These are phyloP conservation scores for Thelephora aurantiotincta DNA, from an alignment of 768 basidiomycete species.

Conservation along the genomic window DNA sequence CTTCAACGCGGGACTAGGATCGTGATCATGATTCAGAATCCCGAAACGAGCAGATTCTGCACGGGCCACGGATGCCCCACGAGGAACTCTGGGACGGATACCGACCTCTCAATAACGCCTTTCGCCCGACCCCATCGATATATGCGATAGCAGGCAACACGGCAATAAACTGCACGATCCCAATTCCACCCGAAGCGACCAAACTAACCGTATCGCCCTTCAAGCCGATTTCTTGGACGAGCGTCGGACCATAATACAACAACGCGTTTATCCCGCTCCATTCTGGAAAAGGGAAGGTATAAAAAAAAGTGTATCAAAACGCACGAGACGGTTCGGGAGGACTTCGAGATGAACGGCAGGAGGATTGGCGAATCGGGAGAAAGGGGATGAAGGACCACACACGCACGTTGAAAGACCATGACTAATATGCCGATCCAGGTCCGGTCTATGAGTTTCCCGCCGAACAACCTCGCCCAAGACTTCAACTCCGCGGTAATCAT, in stretches of 20 bases:
- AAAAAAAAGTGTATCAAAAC: too few species aligned
- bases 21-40: not conserved
- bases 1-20: not conserved
- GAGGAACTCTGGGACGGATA: too few species aligned
- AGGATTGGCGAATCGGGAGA: not conserved
- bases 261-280: slow-evolving; percentile 83
- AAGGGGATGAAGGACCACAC: not conserved
- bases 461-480: slow-evolving; percentile 46
- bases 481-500: slow-evolving; percentile 19
- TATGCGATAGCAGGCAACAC: slow-evolving; percentile 60
- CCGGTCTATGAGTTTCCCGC: slow-evolving; percentile 35
- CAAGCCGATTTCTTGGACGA: slow-evolving; percentile 52
- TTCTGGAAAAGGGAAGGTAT: slow-evolving; percentile 28
- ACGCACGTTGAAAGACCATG: slow-evolving; percentile 76
- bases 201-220: slow-evolving; percentile 44
- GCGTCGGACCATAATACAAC: slow-evolving; percentile 68
- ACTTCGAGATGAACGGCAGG: not conserved
- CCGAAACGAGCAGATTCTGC: slow-evolving; percentile 1
- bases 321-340: not conserved
- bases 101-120: slow-evolving; percentile 10
- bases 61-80: too few species aligned
- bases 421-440: slow-evolving; percentile 60
- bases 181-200: slow-evolving; percentile 65
- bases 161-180: slow-evolving; percentile 64
- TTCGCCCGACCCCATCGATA: slow-evolving; percentile 45